These are phyloP conservation scores for Lichtheimia hyalospora DNA, from an alignment of 371 early-diverging fungal genomes.

Conservation along the genomic window DNA sequence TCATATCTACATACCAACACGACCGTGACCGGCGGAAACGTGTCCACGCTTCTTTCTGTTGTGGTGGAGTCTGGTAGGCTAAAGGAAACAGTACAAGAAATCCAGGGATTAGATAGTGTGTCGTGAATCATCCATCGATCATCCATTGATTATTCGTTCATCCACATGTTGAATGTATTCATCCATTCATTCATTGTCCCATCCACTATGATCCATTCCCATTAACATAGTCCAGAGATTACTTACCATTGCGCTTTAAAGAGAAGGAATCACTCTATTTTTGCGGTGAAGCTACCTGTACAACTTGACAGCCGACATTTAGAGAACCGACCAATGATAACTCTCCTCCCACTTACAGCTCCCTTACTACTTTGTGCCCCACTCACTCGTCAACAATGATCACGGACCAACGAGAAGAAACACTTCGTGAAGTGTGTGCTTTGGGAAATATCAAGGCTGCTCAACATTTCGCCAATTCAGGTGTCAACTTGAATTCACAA, in stretches of 20 bases:
- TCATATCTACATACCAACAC: constrained; percentile 55
- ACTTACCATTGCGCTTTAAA: constrained; percentile 36
- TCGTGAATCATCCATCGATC: background rate
- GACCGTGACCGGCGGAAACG: constrained; percentile 95
- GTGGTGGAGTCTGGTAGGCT: constrained; percentile 87
- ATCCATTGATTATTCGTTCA: background rate
- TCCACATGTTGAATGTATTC: constrained; percentile 6
- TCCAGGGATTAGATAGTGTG: background rate
- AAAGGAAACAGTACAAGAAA: constrained; percentile 3
- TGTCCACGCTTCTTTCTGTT: constrained; percentile 92
- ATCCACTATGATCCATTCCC: background rate
- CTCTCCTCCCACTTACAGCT: too few relatives aligned
- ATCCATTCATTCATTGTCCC: constrained; percentile 13
- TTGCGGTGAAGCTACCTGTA: too few relatives aligned
- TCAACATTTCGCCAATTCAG: constrained; percentile 55
- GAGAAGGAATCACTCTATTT: constrained; percentile 10
- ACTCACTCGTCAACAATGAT: constrained; percentile 21
- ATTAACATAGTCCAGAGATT: background rate
- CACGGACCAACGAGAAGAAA: constrained; percentile 59
- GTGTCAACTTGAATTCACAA: constrained; percentile 63
- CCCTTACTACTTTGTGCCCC: too few relatives aligned
- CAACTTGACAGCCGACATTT: too few relatives aligned
- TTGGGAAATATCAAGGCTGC: constrained; percentile 75
- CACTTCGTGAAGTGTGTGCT: constrained; percentile 71
- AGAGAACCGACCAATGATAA: too few relatives aligned